phyloP scores from a whole-genome alignment of 306 rosid species.

The Mucuna pruriens region DNA sequence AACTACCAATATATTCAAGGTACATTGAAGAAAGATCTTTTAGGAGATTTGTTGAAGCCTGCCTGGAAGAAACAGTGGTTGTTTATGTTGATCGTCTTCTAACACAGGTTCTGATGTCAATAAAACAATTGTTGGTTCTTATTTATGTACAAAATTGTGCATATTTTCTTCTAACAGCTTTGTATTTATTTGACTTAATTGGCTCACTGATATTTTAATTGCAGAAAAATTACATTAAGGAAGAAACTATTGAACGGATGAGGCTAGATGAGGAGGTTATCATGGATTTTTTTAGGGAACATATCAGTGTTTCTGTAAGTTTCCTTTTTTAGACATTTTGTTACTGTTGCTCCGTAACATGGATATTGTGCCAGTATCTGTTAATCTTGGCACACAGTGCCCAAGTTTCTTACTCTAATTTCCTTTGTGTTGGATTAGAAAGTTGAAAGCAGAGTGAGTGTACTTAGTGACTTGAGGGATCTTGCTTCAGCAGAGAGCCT shows the following conservation, averaged over 20 bases:
- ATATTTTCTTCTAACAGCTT: slow-evolving; percentile 28
- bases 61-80: slow-evolving; percentile 91
- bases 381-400: slow-evolving; percentile 15
- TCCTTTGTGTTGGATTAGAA: slow-evolving; percentile 60
- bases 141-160: slow-evolving; percentile 15
- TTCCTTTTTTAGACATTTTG: slow-evolving; percentile 29
- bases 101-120: slow-evolving; percentile 66
- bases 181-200: slow-evolving; percentile 35
- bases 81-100: slow-evolving; percentile 92
- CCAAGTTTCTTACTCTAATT: slow-evolving; percentile 30
- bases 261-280: slow-evolving; percentile 96
- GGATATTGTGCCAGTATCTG: slow-evolving; percentile 18
- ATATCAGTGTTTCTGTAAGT: slow-evolving; percentile 87
- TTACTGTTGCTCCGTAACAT: slow-evolving; percentile 9
- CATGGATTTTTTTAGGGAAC: slow-evolving; percentile 95
- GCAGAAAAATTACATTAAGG: slow-evolving; percentile 89
- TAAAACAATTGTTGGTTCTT: not conserved
- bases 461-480: slow-evolving; percentile 84
- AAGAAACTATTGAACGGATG: slow-evolving; percentile 96
- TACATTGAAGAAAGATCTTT: slow-evolving; percentile 97
- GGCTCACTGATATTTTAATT: slow-evolving; percentile 34
- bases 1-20: slow-evolving; percentile 52
- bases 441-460: slow-evolving; percentile 85
- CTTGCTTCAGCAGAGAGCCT: slow-evolving; percentile 98
- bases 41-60: slow-evolving; percentile 98